Conservation (phyloP, 179 eudicot genomes). For the Monotropa hypopitys region DNA sequence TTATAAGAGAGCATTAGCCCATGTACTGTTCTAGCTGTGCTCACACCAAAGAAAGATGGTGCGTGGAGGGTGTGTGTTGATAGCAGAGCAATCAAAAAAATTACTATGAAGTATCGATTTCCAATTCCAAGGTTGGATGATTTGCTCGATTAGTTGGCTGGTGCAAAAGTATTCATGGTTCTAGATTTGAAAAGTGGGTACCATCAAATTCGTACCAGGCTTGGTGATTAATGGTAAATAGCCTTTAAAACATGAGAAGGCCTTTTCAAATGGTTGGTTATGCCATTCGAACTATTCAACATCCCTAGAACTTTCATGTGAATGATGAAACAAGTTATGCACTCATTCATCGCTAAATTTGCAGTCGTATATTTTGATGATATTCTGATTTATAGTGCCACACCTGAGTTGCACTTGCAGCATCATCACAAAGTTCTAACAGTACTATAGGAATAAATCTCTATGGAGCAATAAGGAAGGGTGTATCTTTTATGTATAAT, state of each 20-base stretch:
- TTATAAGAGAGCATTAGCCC: neutral
- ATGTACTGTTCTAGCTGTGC: neutral
- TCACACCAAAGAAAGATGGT: neutral
- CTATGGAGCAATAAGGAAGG: neutral
- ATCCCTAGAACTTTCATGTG: neutral
- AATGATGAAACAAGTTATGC: neutral
- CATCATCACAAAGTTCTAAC: neutral
- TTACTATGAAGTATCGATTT: neutral
- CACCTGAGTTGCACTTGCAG: neutral
- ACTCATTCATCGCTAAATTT: neutral
- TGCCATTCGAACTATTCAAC: neutral
- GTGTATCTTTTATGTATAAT: neutral
- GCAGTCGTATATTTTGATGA: neutral
- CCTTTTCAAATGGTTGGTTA: neutral
- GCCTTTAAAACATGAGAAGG: neutral
- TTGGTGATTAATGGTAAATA: neutral
- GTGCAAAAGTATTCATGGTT: neutral
- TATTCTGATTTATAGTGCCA: neutral
- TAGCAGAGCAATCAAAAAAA: neutral
- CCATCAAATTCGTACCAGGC: neutral
- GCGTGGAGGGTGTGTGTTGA: neutral
- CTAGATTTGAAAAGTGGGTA: neutral
- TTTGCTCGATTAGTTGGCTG: neutral
- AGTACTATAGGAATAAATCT: neutral
- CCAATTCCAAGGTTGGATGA: neutral